Evolutionary conservation across 2,329 filamentous ascomycete species (phyloP).

Genomic region (Colletotrichum siamense): DNA sequence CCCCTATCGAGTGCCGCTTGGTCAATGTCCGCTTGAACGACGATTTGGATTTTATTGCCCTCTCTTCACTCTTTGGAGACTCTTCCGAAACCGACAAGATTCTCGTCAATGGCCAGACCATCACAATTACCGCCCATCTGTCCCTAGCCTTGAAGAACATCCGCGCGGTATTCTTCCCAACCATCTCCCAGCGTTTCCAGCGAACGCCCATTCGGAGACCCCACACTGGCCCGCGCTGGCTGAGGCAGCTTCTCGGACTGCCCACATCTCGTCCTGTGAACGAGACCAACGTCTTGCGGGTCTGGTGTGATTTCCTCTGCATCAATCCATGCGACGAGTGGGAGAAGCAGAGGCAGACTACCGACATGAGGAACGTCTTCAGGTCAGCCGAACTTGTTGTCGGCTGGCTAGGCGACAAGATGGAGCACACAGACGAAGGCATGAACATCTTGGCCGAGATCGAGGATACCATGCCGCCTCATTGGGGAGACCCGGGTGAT

Average conservation of each 20-base stretch:
- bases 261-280: conserved; percentile 4
- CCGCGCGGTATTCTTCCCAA: conserved; percentile 36
- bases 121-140: conserved; percentile 33
- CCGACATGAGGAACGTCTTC: conserved; percentile 34
- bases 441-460: conserved; percentile 30
- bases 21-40: conserved; percentile 32
- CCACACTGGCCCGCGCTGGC: conserved; percentile 25
- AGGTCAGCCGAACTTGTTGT: conserved; percentile 35
- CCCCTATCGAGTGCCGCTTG: conserved; percentile 37
- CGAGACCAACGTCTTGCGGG: conserved; percentile 23
- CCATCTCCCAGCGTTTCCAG: conserved; percentile 25
- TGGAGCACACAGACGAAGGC: conserved; percentile 30
- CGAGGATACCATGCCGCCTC: conserved; percentile 34
- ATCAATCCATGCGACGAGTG: conserved; percentile 30
- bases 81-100: conserved; percentile 33
- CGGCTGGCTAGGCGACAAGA: conserved; percentile 36
- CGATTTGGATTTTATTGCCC: conserved; percentile 31
- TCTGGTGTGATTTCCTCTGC: conserved; percentile 38
- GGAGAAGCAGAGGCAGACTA: conserved; percentile 31
- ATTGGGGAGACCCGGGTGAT: conserved; percentile 39
- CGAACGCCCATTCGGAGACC: conserved; percentile 17
- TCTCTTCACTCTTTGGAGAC: conserved; percentile 35
- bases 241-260: conserved; percentile 22
- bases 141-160: conserved; percentile 35
- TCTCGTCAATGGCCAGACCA: conserved; percentile 28